Conservation (phyloP, 2,329 filamentous ascomycete genomes). For the Aphanoascus verrucosus region DNA sequence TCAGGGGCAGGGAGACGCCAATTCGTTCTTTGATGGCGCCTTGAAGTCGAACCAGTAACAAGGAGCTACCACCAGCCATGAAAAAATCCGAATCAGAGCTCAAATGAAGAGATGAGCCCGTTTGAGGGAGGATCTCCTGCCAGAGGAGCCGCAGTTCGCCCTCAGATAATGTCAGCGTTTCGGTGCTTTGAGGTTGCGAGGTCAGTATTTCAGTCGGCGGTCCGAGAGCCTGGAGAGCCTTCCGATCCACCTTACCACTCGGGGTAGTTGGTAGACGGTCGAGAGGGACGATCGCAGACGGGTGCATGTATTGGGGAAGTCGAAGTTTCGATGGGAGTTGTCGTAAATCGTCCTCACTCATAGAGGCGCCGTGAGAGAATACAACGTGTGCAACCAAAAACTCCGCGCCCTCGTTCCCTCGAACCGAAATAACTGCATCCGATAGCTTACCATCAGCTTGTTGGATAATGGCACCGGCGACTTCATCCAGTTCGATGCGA, state of each 20-base stretch:
- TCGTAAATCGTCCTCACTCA: neutral
- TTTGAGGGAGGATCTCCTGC: neutral
- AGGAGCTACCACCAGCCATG: constrained; percentile 22
- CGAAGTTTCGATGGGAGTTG: neutral
- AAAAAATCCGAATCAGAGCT: constrained; percentile 16
- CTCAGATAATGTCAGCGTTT: constrained; percentile 6
- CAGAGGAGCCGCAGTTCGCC: neutral
- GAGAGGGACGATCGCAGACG: constrained; percentile 9
- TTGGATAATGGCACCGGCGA: constrained; percentile 17
- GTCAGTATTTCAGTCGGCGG: constrained; percentile 3
- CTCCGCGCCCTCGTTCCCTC: constrained; percentile 14
- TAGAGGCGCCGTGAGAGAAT: neutral
- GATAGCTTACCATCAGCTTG: neutral
- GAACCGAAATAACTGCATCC: neutral
- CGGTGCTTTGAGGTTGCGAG: too few species aligned
- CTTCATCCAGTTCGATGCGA: constrained; percentile 37
- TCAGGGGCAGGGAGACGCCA: constrained; percentile 11
- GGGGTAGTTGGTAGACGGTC: constrained; percentile 10
- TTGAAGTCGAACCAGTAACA: constrained; percentile 28
- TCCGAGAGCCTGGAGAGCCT: constrained; percentile 6
- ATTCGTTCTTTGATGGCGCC: constrained; percentile 27
- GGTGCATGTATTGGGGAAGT: constrained; percentile 13
- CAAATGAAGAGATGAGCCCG: neutral
- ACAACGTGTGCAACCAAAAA: constrained; percentile 10
- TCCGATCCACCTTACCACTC: constrained; percentile 11